Evolutionary conservation across 176 grass and related monocot genomes (phyloP), one percentile per base, ranked within the genome.

Genomic region (Miscanthus lutarioriparius): DNA sequence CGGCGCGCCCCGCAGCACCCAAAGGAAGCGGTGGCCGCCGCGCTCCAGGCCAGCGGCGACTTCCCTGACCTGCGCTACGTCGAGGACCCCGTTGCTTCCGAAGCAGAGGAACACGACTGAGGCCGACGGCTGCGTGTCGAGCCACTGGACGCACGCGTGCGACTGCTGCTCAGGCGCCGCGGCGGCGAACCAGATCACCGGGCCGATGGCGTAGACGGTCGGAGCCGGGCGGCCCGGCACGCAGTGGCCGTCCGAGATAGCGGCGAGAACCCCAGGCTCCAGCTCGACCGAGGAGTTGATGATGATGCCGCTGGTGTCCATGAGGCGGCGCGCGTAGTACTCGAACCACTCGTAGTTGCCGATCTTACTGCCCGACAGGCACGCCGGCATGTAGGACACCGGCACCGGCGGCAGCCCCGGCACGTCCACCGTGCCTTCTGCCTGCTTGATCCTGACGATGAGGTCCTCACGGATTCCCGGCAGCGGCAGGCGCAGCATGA

Each of bases 71-170:
- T 80, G 78, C 40, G 41, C 63, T 19, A 4, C 28, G 63, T 51
- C 28, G 6, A 67, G 5, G 63, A 67, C 48, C 19, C 79, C 90
- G 28, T 33, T 45, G 51, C 90, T 92, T 6, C 90, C 90, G 41
- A 92, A 92, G 76, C 90, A 89, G 62, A 92, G 80, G 67, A 92
- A 80, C 33, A 92, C 78, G 16, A 92, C 90, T 20, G 87, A 83
- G 9, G 17, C 70, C 3, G 39, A 4, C 38, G 83, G 87, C 53
- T 92, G 90, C 74, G 40, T 10, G 75, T 92, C 68, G 5, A 92
- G 83, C 90, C 90, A 92, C 37, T 17, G 64, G 9, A 92, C 53
- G 59, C 90, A 92, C 79, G 64, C 83, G 53, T 92, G 85, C 38
- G 85, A 74, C 30, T 32, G 27, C 16, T 70, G 0, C 13, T 19